Base-by-base conservation (phyloP, 148 eudicot genomes). In the Agrostemma githago region DNA sequence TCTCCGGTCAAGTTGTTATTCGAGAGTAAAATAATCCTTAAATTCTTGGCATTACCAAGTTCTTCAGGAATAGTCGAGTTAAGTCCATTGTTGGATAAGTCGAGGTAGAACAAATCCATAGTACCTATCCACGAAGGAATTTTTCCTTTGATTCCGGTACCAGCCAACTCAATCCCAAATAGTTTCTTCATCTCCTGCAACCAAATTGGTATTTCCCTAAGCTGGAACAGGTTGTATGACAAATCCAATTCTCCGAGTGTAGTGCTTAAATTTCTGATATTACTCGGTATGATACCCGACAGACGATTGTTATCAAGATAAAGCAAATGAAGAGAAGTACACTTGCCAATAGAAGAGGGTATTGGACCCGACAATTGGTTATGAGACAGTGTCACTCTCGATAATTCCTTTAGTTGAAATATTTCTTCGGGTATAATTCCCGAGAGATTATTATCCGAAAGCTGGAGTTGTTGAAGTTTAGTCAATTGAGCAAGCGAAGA, bases 21-120 rank as follows among this genome's bases (percentile, higher is more conserved):
- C 0, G 96, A 83, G 15, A 92, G 72, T 67, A 74, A 40, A 1
- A 62, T 82, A 73, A 87, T 79, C 66, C 86, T 53, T 54, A 89
- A 46, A 87, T 79, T 66, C 86, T 57, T 48, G 89, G 42, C 38
- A 77, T 83, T 58, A 74, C 75, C 72, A 89, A 71, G 8, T 85
- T 88, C 71, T 90, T 92, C 0, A 90, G 93, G 96, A 43, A 92
- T 84, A 1, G 65, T 9, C 38, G 95, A 95, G 14, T 85, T 86
- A 43, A 92, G 57, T 2, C 82, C 86, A 51, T 92, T 92, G n/a
- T 79, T 39, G 0, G 92, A 90, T 41, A 92, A 76, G n/a, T 83
- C 77, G 17, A 92, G 66, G 2, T 88, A 3, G 67, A 44, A 21
- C 88, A 88, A 3, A 88, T 79, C 10, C 51, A 46, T 8, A 11